Base-by-base conservation (phyloP, 2,329 filamentous ascomycete species). In the Microdochium bolleyi region DNA sequence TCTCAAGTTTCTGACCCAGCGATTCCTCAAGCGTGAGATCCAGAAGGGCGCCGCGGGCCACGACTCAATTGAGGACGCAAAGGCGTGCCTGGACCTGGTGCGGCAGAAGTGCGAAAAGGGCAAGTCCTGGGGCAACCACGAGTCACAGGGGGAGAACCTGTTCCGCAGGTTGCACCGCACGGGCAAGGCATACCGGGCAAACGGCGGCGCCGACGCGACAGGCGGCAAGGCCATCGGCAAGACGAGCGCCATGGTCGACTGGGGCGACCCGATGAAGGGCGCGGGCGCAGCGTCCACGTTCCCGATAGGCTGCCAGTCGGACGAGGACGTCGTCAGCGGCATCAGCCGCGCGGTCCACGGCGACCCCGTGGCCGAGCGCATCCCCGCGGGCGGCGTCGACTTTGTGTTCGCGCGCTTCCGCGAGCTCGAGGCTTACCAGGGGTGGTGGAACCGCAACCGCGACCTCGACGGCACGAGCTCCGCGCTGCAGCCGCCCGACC, bases 101-200 rank as follows among this genome's bases (percentile, higher is more conserved):
- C 95, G 94, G 69, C 86, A 92, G 64, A 99, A 99, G 68, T 96
- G 92, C 67, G 92, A 97, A 67, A 94, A 89, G 70, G 94, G 94
- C 41, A 88, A 88, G 58, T 71, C 76, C 24, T 99, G 92, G 89
- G 94, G 90, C 34, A 87, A 86, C 0, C 83, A 83, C 50, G 90
- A 95, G 46, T 79, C 84, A 2, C 85, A 84, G 48, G 85, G 84
- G 41, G 94, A 99, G 71, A 92, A 90, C 60, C 83, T 99, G 50
- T 99, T 97, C 75, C 88, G 86, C 60, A 84, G 92, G 10, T 77
- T 99, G 3, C 80, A 78, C 3, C 78, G 85, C 48, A 75, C 83
- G 16, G 83, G 83, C 49, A 80, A 78, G 13, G 72, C 76, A 13
- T 85, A 85, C 65, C 82, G 83, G 60, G 77, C 75, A 11, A 83